Base-by-base conservation (phyloP, 495 filamentous ascomycete species). In the Cryomyces antarcticus region DNA sequence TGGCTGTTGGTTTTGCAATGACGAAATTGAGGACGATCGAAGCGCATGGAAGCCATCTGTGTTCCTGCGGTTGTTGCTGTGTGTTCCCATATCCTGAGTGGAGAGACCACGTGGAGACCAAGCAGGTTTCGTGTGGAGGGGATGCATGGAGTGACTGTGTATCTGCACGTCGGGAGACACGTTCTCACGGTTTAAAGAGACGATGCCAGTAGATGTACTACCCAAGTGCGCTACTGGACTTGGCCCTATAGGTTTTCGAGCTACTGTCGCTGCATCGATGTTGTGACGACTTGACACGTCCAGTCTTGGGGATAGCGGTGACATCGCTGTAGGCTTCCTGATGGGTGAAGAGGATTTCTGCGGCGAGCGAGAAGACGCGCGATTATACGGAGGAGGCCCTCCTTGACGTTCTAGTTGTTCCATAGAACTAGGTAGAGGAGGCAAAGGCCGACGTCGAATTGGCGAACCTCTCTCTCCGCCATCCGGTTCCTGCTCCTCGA, bases 401-500 rank as follows among this genome's bases (percentile, higher is more conserved):
- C 9, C 7, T 9, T 35, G 33, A 12, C 33, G 3, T 9, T 12
- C 9, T 9, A 35, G 33, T 9, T 9, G 12, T 35, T 9, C 12
- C 1, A 12, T 35, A 9, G 33, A 12, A 35, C 1, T 12, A 9
- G 33, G 42, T 7, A 27, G 33, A 11, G 30, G n/a, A 13, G 33
- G 9, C 33, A 9, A 9, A 9, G 33, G 33, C 33, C 9, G 33
- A 3, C 9, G 33, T 12, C 12, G 33, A 35, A 12, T 9, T 35
- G 12, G 12, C 9, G 33, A 12, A 9, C 12, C 12, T 35, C 33
- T 35, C 12, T 35, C 9, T 35, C 7, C 33, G 12, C 9, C 9
- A 17, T 37, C 31, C 0, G 37, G 41, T 12, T 39, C 12, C 5
- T 33, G 36, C 39, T 41, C 63, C 38, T 64, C 49, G 10, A 52